phyloP scores from a whole-genome alignment of 495 filamentous ascomycete species.

The Umbilicaria muhlenbergii region DNA sequence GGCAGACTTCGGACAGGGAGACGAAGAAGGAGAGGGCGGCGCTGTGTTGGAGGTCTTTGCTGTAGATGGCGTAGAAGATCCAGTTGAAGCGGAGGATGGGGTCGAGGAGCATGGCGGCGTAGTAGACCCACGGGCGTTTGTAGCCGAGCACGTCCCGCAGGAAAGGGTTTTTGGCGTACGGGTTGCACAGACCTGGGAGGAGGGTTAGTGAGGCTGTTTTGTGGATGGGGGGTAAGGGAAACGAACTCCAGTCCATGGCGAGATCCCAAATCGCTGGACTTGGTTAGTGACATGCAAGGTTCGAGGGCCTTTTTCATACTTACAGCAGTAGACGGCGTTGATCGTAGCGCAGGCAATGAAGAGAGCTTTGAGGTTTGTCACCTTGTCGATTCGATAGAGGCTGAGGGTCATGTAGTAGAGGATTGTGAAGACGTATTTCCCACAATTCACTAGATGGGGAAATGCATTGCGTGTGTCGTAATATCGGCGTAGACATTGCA shows the following conservation, averaged over 20 bases:
- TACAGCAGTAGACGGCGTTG: conserved; percentile 69
- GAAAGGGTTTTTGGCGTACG: conserved; percentile 48
- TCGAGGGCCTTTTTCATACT: conserved; percentile 13
- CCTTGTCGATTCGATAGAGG: conserved; percentile 61
- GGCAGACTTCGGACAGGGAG: conserved; percentile 56
- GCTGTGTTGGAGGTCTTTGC: conserved; percentile 61
- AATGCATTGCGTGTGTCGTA: conserved; percentile 73
- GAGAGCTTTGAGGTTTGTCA: conserved; percentile 36
- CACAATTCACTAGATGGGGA: conserved; percentile 83
- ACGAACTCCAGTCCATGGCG: conserved; percentile 79
- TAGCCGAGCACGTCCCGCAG: conserved; percentile 71
- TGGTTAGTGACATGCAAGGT: neutral
- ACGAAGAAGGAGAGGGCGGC: conserved; percentile 63
- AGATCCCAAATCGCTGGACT: conserved; percentile 71
- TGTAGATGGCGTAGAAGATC: conserved; percentile 86
- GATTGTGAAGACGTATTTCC: conserved; percentile 80
- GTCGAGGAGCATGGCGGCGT: conserved; percentile 67
- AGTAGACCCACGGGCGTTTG: conserved; percentile 67
- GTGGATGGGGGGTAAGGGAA: neutral
- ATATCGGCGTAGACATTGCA: conserved; percentile 87
- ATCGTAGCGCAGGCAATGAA: conserved; percentile 69
- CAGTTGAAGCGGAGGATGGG: conserved; percentile 87
- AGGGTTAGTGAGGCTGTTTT: neutral
- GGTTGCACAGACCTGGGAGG: conserved; percentile 46
- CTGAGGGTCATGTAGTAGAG: conserved; percentile 60